Percentiles rank a stretch among this genome's conserved stretches.
Conservation (phyloP, 805 yeast genomes). For the Kazachstania taianensis region DNA sequence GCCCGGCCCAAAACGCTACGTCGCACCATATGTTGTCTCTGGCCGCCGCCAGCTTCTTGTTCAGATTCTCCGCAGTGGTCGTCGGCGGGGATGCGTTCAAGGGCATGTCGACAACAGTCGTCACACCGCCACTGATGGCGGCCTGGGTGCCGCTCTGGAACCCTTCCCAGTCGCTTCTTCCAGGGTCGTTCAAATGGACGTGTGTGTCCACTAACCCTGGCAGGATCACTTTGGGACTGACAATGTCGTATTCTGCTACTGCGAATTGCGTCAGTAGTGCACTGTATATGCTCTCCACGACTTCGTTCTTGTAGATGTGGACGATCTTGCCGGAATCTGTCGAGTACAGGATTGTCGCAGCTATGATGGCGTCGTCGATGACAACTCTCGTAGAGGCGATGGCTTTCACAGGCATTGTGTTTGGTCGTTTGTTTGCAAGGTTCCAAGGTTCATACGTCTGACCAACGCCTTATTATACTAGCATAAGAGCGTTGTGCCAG, state of each 20-base stretch:
- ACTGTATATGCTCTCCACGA: conserved; percentile 31
- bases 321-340: conserved; percentile 48
- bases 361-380: conserved; percentile 34
- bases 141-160: conserved; percentile 93
- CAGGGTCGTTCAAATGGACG: conserved; percentile 93
- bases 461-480: too few species aligned
- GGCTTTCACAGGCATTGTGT: conserved; percentile 33
- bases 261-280: conserved; percentile 34
- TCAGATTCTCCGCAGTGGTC: conserved; percentile 67
- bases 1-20: conserved; percentile 94
- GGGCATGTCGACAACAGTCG: conserved; percentile 95
- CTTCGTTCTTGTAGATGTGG: conserved; percentile 33
- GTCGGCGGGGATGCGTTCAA: conserved; percentile 94
- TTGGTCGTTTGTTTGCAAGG: too few species aligned
- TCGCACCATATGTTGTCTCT: conserved; percentile 81
- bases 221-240: conserved; percentile 55
- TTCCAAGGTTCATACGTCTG: too few species aligned
- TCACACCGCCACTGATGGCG: conserved; percentile 93
- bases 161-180: conserved; percentile 98
- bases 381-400: conserved; percentile 52
- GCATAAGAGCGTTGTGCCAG: too few species aligned
- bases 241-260: conserved; percentile 39
- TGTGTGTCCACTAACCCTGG: conserved; percentile 94
- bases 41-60: conserved; percentile 70
- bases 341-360: conserved; percentile 62